Evolutionary conservation across 352 stramenopile species (phyloP).

Genomic region (Globisporangium viniferum): DNA sequence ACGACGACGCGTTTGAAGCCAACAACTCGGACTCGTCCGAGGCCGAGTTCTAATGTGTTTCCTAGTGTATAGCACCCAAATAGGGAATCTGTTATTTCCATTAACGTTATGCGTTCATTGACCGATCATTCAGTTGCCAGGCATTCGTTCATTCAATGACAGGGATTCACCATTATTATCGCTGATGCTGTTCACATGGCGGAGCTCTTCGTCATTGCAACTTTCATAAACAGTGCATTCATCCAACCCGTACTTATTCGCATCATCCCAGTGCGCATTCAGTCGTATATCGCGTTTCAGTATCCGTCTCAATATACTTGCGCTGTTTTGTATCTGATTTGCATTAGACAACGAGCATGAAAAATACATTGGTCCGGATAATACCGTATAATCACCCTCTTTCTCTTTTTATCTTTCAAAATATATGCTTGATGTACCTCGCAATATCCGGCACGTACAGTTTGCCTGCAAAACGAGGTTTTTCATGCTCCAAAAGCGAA

Average conservation of each 20-base stretch:
- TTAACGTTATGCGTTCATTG: no score
- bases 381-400: neutral
- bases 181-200: no score
- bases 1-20: constrained; percentile 12
- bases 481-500: no score
- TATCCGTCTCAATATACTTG: no score
- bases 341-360: neutral
- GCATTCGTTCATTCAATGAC: neutral
- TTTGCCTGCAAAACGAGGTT: no score
- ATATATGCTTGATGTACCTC: no score
- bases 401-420: neutral
- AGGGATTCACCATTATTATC: neutral
- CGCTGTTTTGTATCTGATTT: neutral
- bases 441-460: no score
- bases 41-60: constrained; percentile 26
- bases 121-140: no score
- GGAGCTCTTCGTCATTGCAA: neutral
- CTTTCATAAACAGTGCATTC: neutral
- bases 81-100: no score
- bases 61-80: neutral
- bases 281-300: neutral
- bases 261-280: neutral
- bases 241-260: neutral
- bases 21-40: constrained; percentile 40
- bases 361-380: neutral